A percentile compares a stretch with the other conserved stretches of the same genome.
These are phyloP conservation scores for Zelopaecilomyces penicillatus DNA, from an alignment of 2,329 filamentous ascomycete genomes.

Conservation along the genomic window DNA sequence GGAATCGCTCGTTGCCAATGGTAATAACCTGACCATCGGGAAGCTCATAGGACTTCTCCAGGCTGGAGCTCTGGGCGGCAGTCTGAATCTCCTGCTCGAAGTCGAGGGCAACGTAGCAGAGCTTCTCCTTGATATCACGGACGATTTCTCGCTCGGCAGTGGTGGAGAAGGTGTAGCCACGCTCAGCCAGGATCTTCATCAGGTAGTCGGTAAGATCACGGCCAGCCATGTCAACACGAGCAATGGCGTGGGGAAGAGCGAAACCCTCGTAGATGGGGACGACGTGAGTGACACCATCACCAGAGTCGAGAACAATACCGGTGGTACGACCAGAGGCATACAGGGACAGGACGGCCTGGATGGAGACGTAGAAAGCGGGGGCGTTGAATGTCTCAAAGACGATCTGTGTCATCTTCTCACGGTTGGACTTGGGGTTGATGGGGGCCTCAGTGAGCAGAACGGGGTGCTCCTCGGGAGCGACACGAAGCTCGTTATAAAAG, in stretches of 20 bases:
- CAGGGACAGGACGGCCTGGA: slow-evolving; percentile 97
- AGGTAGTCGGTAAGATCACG: slow-evolving; percentile 99
- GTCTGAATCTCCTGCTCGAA: slow-evolving; percentile 99
- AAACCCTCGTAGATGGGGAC: slow-evolving; percentile 99
- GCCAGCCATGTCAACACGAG: slow-evolving; percentile 99
- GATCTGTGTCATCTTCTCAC: slow-evolving; percentile 99
- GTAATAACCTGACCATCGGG: slow-evolving; percentile 99
- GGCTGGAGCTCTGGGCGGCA: slow-evolving; percentile 92
- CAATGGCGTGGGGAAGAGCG: slow-evolving; percentile 98
- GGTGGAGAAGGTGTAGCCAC: slow-evolving; percentile 99
- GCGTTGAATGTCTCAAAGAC: slow-evolving; percentile 99
- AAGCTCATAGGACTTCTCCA: slow-evolving; percentile 99
- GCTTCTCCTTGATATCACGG: slow-evolving; percentile 99
- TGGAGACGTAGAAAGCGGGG: slow-evolving; percentile 99
- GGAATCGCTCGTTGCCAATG: slow-evolving; percentile 99
- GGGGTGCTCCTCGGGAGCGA: slow-evolving; percentile 99
- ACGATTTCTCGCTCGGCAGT: slow-evolving; percentile 99
- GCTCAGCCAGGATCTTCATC: slow-evolving; percentile 99
- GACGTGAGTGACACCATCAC: slow-evolving; percentile 99
- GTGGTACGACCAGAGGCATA: slow-evolving; percentile 99
- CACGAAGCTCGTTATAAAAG: slow-evolving; percentile 99
- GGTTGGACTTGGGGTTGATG: slow-evolving; percentile 99
- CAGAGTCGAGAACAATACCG: slow-evolving; percentile 99
- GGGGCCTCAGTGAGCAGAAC: slow-evolving; percentile 98
- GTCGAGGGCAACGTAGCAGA: slow-evolving; percentile 99